Base-by-base conservation (phyloP, 192 early-diverging fungal genomes). In the Linnemannia hyalina region DNA sequence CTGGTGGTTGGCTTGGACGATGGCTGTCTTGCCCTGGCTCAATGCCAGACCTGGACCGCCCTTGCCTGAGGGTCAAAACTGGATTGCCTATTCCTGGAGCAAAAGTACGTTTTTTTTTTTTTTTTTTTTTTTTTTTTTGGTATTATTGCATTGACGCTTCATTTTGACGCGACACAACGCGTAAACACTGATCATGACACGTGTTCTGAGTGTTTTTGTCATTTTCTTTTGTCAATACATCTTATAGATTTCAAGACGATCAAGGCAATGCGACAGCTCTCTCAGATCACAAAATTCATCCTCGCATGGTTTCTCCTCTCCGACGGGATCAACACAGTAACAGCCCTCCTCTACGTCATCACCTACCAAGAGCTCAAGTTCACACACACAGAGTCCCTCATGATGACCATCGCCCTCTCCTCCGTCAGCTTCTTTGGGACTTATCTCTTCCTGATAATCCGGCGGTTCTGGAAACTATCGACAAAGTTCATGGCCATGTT, bases 221-320 rank as follows among this genome's bases (percentile, higher is more conserved):
- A 6, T 32, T 75, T 47, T 73, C 13, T 32, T 75, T 47, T 73
- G 9, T 32, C 65, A 11, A 57, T 11, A 32, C 38, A 13, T 20
- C 32, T 47, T 7, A 2, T 70, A 88, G 90, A 91, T 23, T 84
- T 73, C 60, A 74, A 77, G 49, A 90, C 89, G 6, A 54, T 92
- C 26, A 77, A 76, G 47, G 87, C 88, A 15, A 90, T 88, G 46
- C 73, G 85, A 23, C 47, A 92, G 57, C 83, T 94, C 4, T 70
- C 88, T 6, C 82, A 92, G 1, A 80, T 91, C n/a, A 93, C 91
- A 35, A 71, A 75, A 35, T 93, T 94, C 82, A 86, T 95, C 42
- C 35, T 93, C 41, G 91, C 90, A n/a, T 95, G 92, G 92, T 95
- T 93, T 74, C 87, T 94, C 35, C 92, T 91, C 74, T 92, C 93